These are phyloP conservation scores for Chytridium lagenaria DNA, from an alignment of 371 early-diverging fungal species.

Conservation along the genomic window DNA sequence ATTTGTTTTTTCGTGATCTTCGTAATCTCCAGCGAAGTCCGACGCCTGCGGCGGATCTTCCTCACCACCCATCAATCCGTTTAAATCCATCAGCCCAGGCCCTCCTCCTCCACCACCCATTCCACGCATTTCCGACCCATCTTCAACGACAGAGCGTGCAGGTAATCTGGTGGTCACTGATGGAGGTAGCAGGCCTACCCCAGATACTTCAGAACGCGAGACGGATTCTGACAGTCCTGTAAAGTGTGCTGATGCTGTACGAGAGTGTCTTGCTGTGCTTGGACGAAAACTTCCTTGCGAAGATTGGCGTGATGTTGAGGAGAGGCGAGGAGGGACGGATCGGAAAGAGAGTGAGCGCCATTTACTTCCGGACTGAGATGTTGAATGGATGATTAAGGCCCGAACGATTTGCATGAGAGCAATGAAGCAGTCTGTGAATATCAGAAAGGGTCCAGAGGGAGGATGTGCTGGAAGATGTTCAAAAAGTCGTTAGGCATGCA, in stretches of 20 bases:
- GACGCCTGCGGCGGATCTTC: neutral
- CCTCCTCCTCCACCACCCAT: no score
- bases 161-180: neutral
- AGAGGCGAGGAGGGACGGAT: neutral
- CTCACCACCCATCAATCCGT: neutral
- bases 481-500: neutral
- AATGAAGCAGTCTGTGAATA: slow-evolving; percentile 21
- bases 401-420: slow-evolving; percentile 26
- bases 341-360: neutral
- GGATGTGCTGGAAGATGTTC: neutral
- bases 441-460: slow-evolving; percentile 28
- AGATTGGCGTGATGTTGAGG: neutral
- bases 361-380: slow-evolving; percentile 1
- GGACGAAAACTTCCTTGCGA: neutral
- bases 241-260: no score
- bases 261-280: no score
- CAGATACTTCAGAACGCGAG: neutral
- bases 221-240: neutral
- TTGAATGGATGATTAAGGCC: slow-evolving; percentile 28
- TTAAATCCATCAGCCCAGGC: neutral
- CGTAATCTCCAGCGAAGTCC: slow-evolving; percentile 14
- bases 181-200: neutral
- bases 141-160: no score
- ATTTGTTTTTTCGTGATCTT: neutral
- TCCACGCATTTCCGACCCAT: no score